phyloP scores from a whole-genome alignment of 495 filamentous ascomycete genomes.

The Amphirosellinia nigrospora region DNA sequence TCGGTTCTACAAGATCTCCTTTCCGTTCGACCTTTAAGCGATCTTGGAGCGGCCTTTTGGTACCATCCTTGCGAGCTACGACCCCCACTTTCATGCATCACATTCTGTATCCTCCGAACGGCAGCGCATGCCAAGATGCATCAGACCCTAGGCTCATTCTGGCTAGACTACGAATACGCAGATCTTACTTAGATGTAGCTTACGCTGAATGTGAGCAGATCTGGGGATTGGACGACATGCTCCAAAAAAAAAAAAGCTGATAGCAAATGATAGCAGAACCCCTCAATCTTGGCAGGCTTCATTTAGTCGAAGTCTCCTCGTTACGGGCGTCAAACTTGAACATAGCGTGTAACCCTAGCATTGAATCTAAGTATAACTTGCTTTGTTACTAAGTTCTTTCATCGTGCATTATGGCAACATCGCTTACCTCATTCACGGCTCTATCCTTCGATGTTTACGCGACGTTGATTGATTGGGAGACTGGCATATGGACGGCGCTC shows the following conservation, averaged over 20 bases:
- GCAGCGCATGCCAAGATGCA: conserved; percentile 9
- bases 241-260: background rate
- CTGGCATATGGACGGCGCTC: background rate
- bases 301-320: background rate
- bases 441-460: conserved; percentile 1
- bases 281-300: background rate
- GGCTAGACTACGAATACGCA: background rate
- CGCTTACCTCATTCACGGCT: background rate
- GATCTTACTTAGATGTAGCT: background rate
- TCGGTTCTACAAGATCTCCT: background rate
- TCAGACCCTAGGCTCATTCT: background rate
- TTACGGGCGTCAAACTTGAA: background rate
- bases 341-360: background rate
- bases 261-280: background rate
- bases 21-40: background rate
- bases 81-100: background rate
- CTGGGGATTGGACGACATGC: background rate
- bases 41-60: background rate
- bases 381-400: background rate
- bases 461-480: background rate
- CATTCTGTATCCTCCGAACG: conserved; percentile 5
- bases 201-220: conserved; percentile 1
- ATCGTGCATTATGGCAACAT: background rate
- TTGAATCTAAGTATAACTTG: background rate
- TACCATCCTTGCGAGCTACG: background rate